A percentile compares a stretch with the other conserved stretches of the same genome.
Conservation (phyloP, 352 stramenopile genomes). For the Phytophthora melonis region DNA sequence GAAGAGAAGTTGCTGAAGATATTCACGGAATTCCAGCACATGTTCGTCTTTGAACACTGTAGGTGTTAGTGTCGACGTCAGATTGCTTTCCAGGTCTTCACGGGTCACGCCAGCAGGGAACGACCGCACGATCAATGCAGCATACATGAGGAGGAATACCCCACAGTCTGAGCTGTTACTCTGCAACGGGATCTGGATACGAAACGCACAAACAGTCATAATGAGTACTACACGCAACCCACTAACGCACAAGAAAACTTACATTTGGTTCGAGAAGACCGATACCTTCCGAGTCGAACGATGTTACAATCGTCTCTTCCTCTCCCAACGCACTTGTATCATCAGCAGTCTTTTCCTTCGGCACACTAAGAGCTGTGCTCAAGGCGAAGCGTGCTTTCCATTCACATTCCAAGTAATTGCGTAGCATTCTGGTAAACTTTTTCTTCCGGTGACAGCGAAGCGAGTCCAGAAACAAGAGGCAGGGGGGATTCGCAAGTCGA, state of each 20-base stretch:
- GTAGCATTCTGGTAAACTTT: conserved; percentile 83
- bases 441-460: conserved; percentile 94
- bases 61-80: conserved; percentile 54
- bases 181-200: conserved; percentile 89
- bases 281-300: conserved; percentile 58
- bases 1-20: conserved; percentile 81
- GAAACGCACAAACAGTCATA: background rate
- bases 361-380: conserved; percentile 11
- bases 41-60: conserved; percentile 76
- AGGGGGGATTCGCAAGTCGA: conserved; percentile 60
- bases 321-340: conserved; percentile 10
- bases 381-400: conserved; percentile 53
- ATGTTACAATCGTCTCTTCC: conserved; percentile 52
- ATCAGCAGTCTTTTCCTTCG: background rate
- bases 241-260: conserved; percentile 22
- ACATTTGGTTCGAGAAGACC: conserved; percentile 83
- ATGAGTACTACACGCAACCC: background rate
- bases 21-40: conserved; percentile 81
- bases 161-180: conserved; percentile 95
- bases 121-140: conserved; percentile 61
- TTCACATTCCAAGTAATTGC: conserved; percentile 90
- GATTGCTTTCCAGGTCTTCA: conserved; percentile 62
- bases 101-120: conserved; percentile 65
- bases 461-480: conserved; percentile 96
- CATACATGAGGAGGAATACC: conserved; percentile 87